phyloP scores from a whole-genome alignment of 225 moss, liverwort and hornwort genomes.

The Ulota crispa region DNA sequence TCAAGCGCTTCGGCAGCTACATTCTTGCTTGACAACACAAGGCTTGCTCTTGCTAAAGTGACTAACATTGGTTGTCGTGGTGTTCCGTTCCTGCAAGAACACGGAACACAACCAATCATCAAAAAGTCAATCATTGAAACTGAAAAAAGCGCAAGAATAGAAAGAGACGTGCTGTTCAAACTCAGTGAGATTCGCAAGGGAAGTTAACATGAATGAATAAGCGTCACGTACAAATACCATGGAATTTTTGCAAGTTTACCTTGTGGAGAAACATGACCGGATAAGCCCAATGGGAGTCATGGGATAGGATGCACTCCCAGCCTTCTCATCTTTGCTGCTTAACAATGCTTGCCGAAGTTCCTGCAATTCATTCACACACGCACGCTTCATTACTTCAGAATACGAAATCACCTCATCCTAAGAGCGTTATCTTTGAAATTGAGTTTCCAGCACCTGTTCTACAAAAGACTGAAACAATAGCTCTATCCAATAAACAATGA shows the following conservation, averaged over 20 bases:
- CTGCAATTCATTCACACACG: constrained; percentile 55
- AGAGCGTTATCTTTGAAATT: background rate
- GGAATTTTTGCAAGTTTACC: constrained; percentile 41
- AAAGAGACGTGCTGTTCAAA: background rate
- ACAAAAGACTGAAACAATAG: background rate
- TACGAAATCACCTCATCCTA: constrained; percentile 18
- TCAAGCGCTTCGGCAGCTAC: constrained; percentile 90
- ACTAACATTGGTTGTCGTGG: constrained; percentile 94
- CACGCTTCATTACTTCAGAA: constrained; percentile 16
- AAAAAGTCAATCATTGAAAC: constrained; percentile 2
- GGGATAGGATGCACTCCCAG: constrained; percentile 74
- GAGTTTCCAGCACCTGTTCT: background rate
- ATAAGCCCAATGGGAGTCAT: constrained; percentile 95
- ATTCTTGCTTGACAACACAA: constrained; percentile 78
- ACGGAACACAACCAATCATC: background rate
- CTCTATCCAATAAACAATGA: background rate
- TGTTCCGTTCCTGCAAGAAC: constrained; percentile 72
- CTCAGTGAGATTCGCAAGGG: background rate
- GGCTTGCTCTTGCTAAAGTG: constrained; percentile 82
- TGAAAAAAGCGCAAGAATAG: background rate
- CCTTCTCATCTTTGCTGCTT: constrained; percentile 67
- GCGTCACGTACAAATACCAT: background rate
- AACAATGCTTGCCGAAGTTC: constrained; percentile 85
- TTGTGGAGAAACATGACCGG: constrained; percentile 96
- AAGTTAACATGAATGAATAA: constrained; percentile 4